Base-by-base conservation (phyloP, 1,284 basidiomycete genomes). In the Volvariella volvacea region DNA sequence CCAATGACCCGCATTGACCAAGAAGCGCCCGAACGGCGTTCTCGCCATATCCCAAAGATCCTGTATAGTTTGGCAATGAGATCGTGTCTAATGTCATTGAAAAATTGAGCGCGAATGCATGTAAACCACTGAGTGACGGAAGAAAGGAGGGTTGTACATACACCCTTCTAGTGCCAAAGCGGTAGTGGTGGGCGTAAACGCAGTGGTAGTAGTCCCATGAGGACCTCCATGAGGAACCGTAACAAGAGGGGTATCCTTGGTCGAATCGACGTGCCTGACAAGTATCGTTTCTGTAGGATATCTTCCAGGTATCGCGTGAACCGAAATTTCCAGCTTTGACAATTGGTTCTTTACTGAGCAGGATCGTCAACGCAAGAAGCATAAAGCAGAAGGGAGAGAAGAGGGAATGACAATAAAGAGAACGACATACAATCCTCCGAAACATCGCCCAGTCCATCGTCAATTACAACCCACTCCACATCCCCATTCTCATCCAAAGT, bases 201-300 rank as follows among this genome's bases (percentile, higher is more conserved):
- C 64, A 0, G 76, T 79, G 0, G 68, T 66, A 8, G 55, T 65
- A 0, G 70, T 64, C 0, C 55, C 64, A 54, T 88, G 86, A 0
- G 85, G 85, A 1, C 86, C 85, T 4, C 86, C 85, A 50, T 88
- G 86, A 3, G 74, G 71, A n/a, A 66, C 58, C 1, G 73, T 73
- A 39, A 88, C 65, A 42, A 73, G 73, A 2, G 74, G 63, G 2
- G 63, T 63, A 0, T 42, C 52, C 15, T 46, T 49, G 6, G 44
- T 39, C 3, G 14, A 48, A 20, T 52, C 44, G 30, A 46, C 42
- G 4, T 42, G 33, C 12, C 44, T 46, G 25, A 82, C 59, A 12
- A 83, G 56, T 9, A 83, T 70, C 0, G 73, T 74, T 55, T 84
- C 78, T 0, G 70, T 66, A 2, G 73, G 75, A 39, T 61, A 58